Evolutionary conservation across 805 yeast species (phyloP), one percentile per base, ranked within the genome.

Genomic region (Hanseniaspora pseudoguilliermondii): DNA sequence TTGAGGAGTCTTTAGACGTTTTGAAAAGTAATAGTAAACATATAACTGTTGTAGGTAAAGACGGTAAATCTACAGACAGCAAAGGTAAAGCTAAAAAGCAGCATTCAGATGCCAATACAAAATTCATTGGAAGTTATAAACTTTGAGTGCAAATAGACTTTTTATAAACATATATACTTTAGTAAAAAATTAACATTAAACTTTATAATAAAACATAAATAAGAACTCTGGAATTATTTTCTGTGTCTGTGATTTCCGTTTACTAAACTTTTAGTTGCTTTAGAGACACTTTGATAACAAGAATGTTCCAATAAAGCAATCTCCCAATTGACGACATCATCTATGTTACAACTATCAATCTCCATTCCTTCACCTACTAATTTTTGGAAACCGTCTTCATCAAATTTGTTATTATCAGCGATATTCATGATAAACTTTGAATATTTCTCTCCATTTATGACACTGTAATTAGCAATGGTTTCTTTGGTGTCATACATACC

Each of bases 261-360:
- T 8, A 46, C 29, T 20, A 53, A 46, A 29, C 32, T 44, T 46
- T 43, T 53, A 5, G 47, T 46, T 16, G 88, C 90, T 62, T 82
- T 83, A 23, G 82, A 76, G n/a, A 90, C 86, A 57, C 78, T 70
- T 2, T 95, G 95, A 59, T 88, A 79, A 65, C 86, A 93, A 68
- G 93, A 97, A 59, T 81, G 79, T 57, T 83, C 84, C 57, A 93
- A 71, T 42, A 91, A 69, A 6, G 82, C 82, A 53, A 82, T 80
- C 65, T 93, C 98, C 95, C 96, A 93, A 38, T 91, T 70, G 0
- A 89, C 84, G 1, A 97, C 95, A 18, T 91, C 93, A 44, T 84
- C 91, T 1, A 95, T 78, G 64, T 93, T 90, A 61, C 86, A 73
- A 65, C 91, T 80, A 60, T 84, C 86, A 23, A 55, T 49, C 36